Conservation (phyloP, 495 filamentous ascomycete species). For the Extremus antarcticus region DNA sequence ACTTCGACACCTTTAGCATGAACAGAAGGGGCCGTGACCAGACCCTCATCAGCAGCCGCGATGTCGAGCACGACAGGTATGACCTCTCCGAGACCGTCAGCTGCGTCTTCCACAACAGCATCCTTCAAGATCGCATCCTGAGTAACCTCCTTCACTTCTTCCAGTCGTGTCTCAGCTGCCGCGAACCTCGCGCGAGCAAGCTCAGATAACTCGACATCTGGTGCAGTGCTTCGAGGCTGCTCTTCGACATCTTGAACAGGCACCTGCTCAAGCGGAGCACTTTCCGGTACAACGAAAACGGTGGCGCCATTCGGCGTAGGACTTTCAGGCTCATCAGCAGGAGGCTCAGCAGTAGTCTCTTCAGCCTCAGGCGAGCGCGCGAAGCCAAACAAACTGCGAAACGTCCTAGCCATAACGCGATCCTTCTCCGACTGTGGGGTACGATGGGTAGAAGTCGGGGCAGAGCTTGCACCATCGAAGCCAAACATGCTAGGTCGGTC, state of each 20-base stretch:
- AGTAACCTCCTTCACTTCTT: neutral
- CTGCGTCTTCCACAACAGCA: neutral
- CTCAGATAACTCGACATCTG: neutral
- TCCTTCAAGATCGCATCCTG: neutral
- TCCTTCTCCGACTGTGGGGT: conserved; percentile 17
- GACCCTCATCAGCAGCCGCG: too few species aligned
- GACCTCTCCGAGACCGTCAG: too few species aligned
- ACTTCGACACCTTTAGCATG: neutral
- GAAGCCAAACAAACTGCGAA: conserved; percentile 17
- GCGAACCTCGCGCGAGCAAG: neutral
- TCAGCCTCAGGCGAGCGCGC: neutral
- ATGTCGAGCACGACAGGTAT: too few species aligned
- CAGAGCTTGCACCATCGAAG: neutral
- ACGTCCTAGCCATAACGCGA: conserved; percentile 12
- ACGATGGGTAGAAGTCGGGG: neutral
- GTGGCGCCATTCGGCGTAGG: neutral
- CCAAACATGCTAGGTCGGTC: neutral
- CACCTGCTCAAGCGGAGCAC: neutral
- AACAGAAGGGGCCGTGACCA: too few species aligned
- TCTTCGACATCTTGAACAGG: neutral
- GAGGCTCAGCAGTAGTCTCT: neutral
- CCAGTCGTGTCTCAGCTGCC: neutral
- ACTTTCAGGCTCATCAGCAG: neutral
- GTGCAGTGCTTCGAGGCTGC: too few species aligned
- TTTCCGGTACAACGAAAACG: neutral